Percentiles rank a stretch among this genome's conserved stretches.
Conservation (phyloP, 1,139 yeast species). For the Pichia sp. region DNA sequence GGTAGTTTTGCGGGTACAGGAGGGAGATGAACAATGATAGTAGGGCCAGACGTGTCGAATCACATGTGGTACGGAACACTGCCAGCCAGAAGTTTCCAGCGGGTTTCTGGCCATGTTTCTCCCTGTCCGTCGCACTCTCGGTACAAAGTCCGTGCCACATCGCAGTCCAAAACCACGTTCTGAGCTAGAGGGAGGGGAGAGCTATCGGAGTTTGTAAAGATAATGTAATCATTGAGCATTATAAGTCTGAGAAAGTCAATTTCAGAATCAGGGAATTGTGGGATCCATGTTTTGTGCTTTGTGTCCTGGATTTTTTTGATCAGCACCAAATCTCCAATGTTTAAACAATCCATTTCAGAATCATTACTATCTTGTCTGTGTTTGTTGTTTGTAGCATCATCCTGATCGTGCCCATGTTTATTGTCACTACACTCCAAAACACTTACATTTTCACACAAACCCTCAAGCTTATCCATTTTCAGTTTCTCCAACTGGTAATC, state of each 20-base stretch:
- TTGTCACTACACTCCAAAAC: too few relatives aligned
- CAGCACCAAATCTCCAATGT: constrained; percentile 20
- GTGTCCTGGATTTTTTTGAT: constrained; percentile 20
- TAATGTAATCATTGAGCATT: constrained; percentile 32
- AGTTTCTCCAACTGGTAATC: constrained; percentile 27
- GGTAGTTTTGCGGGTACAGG: not conserved
- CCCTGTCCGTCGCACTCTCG: constrained; percentile 18
- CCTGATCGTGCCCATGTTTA: not conserved
- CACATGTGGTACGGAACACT: not conserved
- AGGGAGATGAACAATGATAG: not conserved
- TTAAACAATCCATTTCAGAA: constrained; percentile 14
- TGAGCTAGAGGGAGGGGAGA: not conserved
- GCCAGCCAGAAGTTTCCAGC: constrained; percentile 21
- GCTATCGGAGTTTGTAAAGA: constrained; percentile 11
- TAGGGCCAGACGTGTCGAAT: too few relatives aligned
- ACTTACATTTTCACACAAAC: not conserved
- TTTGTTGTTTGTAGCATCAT: not conserved
- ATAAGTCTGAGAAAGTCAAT: constrained; percentile 27
- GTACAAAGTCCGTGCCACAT: constrained; percentile 18
- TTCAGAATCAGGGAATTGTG: constrained; percentile 26
- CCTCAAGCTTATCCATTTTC: not conserved
- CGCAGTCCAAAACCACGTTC: constrained; percentile 17
- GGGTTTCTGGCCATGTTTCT: constrained; percentile 22
- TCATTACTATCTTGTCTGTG: not conserved
- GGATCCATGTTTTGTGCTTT: constrained; percentile 18